Evolutionary conservation across 768 basidiomycete species (phyloP).

Genomic region (Russula olivacea): DNA sequence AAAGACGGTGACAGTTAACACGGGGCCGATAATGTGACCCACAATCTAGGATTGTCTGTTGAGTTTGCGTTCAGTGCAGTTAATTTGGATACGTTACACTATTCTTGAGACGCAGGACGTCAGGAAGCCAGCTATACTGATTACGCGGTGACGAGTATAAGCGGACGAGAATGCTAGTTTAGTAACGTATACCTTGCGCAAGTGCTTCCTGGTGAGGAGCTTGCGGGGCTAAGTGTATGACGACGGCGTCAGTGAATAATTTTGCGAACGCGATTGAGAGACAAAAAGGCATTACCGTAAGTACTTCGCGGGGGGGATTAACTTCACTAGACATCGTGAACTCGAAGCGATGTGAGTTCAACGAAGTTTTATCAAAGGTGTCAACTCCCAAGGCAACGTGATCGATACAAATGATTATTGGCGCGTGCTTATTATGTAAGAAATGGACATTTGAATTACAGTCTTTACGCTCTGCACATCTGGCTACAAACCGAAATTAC

Average conservation of each 20-base stretch:
- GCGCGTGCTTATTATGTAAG: constrained; percentile 3
- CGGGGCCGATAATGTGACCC: constrained; percentile 67
- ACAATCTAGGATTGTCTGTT: constrained; percentile 48
- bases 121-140: constrained; percentile 86
- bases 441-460: not conserved
- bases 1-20: constrained; percentile 77
- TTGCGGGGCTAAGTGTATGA: constrained; percentile 15
- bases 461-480: not conserved
- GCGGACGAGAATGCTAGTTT: not conserved
- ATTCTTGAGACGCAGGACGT: constrained; percentile 78
- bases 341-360: not conserved
- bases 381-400: not conserved
- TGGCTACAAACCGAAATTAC: constrained; percentile 23
- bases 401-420: not conserved
- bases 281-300: not conserved
- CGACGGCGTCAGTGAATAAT: not conserved
- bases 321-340: constrained; percentile 3
- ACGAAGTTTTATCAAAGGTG: not conserved
- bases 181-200: constrained; percentile 22
- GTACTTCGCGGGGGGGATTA: not conserved
- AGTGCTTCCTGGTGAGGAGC: constrained; percentile 19
- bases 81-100: constrained; percentile 48
- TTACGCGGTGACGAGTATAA: not conserved
- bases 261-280: not conserved
- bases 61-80: constrained; percentile 11